phyloP scores from a whole-genome alignment of 208 protist species.

The Dictyostelium gargantuum region DNA sequence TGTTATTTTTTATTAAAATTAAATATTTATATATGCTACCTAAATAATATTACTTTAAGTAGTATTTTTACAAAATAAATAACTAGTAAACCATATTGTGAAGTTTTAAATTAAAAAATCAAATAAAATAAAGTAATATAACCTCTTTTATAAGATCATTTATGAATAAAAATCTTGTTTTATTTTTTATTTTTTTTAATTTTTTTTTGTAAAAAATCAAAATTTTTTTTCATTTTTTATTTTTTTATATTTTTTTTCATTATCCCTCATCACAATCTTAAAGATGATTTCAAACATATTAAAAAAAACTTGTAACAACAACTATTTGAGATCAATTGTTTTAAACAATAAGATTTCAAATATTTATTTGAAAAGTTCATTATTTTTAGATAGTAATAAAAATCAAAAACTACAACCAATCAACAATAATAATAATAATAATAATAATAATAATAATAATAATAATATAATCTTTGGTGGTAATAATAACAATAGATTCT shows the following conservation, averaged over 20 bases:
- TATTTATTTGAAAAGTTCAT: not conserved
- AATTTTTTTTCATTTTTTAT: not conserved
- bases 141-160: too few species aligned
- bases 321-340: not conserved
- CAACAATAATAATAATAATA: not conserved
- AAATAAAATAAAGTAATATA: not conserved
- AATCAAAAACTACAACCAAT: too few species aligned
- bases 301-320: not conserved
- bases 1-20: too few species aligned
- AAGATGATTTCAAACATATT: not conserved
- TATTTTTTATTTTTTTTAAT: not conserved
- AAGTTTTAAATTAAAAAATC: not conserved
- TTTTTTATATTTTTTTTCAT: not conserved
- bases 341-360: not conserved
- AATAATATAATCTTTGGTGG: not conserved
- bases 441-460: not conserved
- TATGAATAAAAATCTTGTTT: not conserved
- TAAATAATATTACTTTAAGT: too few species aligned
- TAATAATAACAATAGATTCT: not conserved
- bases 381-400: not conserved
- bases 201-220: not conserved
- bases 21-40: too few species aligned
- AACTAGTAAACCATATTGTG: too few species aligned
- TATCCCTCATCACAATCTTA: not conserved
- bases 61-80: too few species aligned